Conservation (phyloP, 306 rosid genomes). For the Purshia tridentata region DNA sequence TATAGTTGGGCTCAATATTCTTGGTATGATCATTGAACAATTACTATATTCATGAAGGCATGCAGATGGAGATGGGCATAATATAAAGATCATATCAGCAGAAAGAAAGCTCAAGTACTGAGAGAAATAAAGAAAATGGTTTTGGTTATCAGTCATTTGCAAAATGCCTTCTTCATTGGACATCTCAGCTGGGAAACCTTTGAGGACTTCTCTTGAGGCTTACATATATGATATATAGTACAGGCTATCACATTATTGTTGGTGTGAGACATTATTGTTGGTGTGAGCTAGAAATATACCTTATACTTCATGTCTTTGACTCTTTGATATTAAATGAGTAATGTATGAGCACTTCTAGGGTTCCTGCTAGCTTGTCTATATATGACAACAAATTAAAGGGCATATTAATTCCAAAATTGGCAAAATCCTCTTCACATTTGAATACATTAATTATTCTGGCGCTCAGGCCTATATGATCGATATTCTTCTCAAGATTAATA, state of each 20-base stretch:
- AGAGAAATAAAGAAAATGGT: too few species aligned
- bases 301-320: not conserved
- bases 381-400: too few species aligned
- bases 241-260: not conserved
- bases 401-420: not conserved
- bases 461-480: not conserved
- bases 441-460: not conserved
- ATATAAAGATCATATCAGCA: too few species aligned
- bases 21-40: too few species aligned
- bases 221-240: not conserved
- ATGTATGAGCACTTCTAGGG: not conserved
- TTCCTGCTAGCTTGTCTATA: not conserved
- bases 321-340: not conserved
- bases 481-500: not conserved
- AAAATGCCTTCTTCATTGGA: too few species aligned
- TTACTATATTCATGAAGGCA: too few species aligned
- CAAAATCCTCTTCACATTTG: constrained; percentile 5
- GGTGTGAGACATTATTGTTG: not conserved
- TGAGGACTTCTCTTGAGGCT: not conserved
- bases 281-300: not conserved
- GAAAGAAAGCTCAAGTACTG: too few species aligned
- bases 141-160: too few species aligned
- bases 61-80: too few species aligned
- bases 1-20: too few species aligned
- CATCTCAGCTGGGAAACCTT: not conserved